These are phyloP conservation scores for Fusarium mundagurra DNA, from an alignment of 2,329 filamentous ascomycete genomes.

Conservation along the genomic window DNA sequence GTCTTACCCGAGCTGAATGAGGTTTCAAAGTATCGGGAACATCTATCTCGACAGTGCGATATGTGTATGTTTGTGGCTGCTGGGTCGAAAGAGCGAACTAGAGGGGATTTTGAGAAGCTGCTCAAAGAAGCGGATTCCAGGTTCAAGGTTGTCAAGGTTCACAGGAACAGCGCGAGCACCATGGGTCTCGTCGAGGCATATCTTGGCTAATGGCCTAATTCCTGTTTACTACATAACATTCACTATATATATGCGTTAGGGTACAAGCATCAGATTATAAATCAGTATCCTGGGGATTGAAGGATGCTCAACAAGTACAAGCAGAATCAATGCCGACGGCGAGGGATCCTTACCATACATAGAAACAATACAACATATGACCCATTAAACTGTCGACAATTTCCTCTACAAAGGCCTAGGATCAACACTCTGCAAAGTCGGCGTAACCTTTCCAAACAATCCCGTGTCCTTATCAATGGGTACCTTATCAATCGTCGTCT, in stretches of 20 bases:
- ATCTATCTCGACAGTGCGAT: neutral
- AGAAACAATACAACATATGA: rapidly evolving
- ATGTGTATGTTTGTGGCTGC: neutral
- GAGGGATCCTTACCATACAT: too few species aligned
- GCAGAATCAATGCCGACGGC: too few species aligned
- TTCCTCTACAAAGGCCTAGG: neutral
- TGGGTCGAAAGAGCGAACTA: neutral
- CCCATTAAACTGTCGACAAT: rapidly evolving
- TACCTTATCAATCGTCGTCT: conserved; percentile 55
- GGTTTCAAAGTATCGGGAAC: neutral
- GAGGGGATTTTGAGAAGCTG: neutral
- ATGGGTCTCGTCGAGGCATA: neutral
- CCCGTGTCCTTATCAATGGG: conserved; percentile 51
- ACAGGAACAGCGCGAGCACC: neutral
- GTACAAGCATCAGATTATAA: rapidly evolving
- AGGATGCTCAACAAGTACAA: rapidly evolving
- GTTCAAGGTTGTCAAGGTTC: neutral
- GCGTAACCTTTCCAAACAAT: conserved; percentile 49
- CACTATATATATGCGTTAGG: too few species aligned
- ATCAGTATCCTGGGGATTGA: rapidly evolving
- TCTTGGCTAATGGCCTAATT: neutral
- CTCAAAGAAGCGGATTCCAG: neutral
- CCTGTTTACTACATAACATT: rapidly evolving
- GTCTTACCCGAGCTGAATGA: neutral
- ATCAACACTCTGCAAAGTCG: conserved; percentile 34